Base-by-base conservation (phyloP, 2,329 filamentous ascomycete genomes). In the Stachybotrys chartarum region DNA sequence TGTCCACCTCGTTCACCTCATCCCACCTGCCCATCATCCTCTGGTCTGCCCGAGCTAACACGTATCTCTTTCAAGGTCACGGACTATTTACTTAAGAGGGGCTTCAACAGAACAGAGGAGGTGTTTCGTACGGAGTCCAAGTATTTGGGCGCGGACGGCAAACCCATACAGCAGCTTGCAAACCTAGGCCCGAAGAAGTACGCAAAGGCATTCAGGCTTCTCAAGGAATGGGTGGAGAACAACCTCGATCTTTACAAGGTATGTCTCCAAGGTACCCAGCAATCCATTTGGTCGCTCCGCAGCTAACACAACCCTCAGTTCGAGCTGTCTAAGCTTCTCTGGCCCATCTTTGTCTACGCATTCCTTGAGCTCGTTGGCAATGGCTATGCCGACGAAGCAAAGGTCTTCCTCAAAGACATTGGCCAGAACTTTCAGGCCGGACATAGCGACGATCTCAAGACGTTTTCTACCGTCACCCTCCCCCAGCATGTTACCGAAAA, bases 181-280 rank as follows among this genome's bases (percentile, higher is more conserved):
- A 87, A 91, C 47, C 68, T 80, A 56, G 87, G 90, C 1, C 87
- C 88, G 7, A 84, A 86, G 53, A 94, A 90, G 70, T 97, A 93
- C 66, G 75, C 82, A 46, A 86, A 83, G 60, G 87, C 89, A 0
- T 97, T 81, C 78, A 82, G 82, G 55, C 74, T 92, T 47, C 75
- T 96, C 47, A 86, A 82, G 60, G 82, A 84, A 60, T 99, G 92
- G 88, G 86, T 96, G 50, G 91, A 97, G 61, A 91, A 93, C 62
- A 92, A 90, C 57, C 79, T 99, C 30, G 93, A 97, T 60, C 81
- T 97, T 31, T 97, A 97, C 81, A 96, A 96, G 78, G 89, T 87
- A 70, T 63, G 55, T 48, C 55, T 32, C 44, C 32, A n/a, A 49
- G 12, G 8, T 24, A 50, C 1, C 32, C 31, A 18, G 5, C 6